Conservation (phyloP, 345 rosid species). For the Syzygium aqueum region DNA sequence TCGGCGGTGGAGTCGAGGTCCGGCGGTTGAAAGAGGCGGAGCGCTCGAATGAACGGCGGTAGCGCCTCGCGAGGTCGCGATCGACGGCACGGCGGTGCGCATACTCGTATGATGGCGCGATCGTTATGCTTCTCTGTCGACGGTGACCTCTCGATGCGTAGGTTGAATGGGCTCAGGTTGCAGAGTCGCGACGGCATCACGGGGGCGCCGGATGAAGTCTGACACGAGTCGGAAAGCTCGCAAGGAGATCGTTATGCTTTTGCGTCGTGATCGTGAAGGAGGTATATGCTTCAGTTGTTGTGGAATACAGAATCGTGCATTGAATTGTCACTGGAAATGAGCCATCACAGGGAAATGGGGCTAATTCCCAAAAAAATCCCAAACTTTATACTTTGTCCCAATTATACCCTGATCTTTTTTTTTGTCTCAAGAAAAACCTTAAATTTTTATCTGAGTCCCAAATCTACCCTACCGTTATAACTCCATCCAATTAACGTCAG, state of each 20-base stretch:
- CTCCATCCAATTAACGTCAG: too few relatives aligned
- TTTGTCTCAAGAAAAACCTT: too few relatives aligned
- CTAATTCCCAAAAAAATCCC: too few relatives aligned
- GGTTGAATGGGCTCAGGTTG: neutral
- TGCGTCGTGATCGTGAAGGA: neutral
- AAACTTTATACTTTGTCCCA: too few relatives aligned
- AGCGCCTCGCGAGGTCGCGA: neutral
- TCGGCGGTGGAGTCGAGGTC: accelerated
- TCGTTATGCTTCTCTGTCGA: neutral
- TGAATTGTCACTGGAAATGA: neutral
- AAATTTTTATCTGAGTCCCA: too few relatives aligned
- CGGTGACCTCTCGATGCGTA: neutral
- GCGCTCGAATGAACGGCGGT: neutral
- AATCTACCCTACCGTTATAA: too few relatives aligned
- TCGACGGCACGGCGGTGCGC: neutral
- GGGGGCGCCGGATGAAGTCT: neutral
- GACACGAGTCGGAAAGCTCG: neutral
- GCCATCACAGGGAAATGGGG: too few relatives aligned
- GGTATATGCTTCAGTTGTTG: neutral
- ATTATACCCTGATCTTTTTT: too few relatives aligned
- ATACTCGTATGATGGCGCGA: accelerated
- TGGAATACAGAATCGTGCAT: neutral
- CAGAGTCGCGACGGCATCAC: neutral
- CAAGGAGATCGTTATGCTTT: neutral
- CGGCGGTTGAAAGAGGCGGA: accelerated